Evolutionary conservation across 331 rosid species (phyloP).

Genomic region (Quercus lobata): DNA sequence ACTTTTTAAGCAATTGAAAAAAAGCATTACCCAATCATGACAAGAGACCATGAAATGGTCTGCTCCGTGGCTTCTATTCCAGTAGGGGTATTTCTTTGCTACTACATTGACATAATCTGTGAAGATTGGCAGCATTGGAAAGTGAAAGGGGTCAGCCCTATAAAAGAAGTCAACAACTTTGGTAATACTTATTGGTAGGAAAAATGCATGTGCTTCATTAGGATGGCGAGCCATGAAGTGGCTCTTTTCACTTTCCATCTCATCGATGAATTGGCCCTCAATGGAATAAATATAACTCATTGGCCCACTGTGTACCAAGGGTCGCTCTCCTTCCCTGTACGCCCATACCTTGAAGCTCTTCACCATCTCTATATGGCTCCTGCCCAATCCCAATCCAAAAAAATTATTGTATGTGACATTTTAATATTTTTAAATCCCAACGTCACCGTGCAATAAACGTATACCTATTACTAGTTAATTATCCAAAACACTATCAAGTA

Average conservation of each 20-base stretch:
- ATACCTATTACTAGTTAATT: too few relatives aligned
- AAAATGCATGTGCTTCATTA: constrained; percentile 57
- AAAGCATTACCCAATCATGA: constrained; percentile 65
- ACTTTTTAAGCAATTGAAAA: too few relatives aligned
- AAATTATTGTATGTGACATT: neutral
- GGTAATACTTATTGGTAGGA: constrained; percentile 59
- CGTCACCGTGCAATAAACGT: neutral
- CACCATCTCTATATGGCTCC: constrained; percentile 77
- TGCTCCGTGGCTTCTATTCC: constrained; percentile 69
- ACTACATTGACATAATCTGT: constrained; percentile 47
- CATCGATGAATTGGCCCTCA: constrained; percentile 68
- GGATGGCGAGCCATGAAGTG: constrained; percentile 52
- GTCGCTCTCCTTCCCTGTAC: constrained; percentile 69
- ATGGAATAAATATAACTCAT: constrained; percentile 50
- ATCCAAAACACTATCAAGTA: too few relatives aligned
- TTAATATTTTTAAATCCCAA: neutral
- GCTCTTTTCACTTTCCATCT: constrained; percentile 34
- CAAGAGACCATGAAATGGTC: constrained; percentile 78
- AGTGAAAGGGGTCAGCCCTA: constrained; percentile 30
- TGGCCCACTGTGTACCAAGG: constrained; percentile 56
- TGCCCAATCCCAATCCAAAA: neutral
- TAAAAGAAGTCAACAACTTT: constrained; percentile 39
- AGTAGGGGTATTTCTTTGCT: constrained; percentile 43
- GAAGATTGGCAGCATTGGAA: constrained; percentile 32
- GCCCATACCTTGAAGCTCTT: constrained; percentile 76